phyloP scores from a whole-genome alignment of 805 yeast species.

The Millerozyma miso region DNA sequence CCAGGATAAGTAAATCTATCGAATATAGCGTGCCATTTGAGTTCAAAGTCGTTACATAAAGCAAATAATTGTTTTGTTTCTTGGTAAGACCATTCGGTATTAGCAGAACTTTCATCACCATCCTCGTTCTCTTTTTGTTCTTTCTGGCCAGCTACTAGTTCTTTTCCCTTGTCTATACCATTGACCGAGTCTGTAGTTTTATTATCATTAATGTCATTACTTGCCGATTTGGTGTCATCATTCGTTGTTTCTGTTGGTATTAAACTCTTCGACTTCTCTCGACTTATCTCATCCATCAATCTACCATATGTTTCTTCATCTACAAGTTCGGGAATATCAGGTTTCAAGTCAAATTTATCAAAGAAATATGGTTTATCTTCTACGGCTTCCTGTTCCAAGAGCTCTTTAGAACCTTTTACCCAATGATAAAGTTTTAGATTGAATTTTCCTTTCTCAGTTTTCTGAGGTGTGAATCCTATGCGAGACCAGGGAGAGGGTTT shows the following conservation, averaged over 20 bases:
- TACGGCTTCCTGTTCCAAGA: constrained; percentile 23
- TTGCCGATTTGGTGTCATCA: constrained; percentile 6
- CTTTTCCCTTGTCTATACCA: constrained; percentile 18
- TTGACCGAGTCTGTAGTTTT: constrained; percentile 13
- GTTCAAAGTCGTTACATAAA: constrained; percentile 55
- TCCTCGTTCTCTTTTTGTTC: constrained; percentile 9
- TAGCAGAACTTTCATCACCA: constrained; percentile 26
- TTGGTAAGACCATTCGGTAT: constrained; percentile 58
- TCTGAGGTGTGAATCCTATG: constrained; percentile 54
- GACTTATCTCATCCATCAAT: constrained; percentile 42
- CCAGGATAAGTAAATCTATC: constrained; percentile 47
- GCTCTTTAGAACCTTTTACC: constrained; percentile 70
- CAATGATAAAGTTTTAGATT: constrained; percentile 62
- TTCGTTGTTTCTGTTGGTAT: neutral
- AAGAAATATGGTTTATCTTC: constrained; percentile 53
- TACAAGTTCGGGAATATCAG: constrained; percentile 67
- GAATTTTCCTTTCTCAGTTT: constrained; percentile 47
- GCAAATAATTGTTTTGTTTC: constrained; percentile 81
- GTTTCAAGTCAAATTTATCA: constrained; percentile 65
- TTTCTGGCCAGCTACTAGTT: constrained; percentile 1
- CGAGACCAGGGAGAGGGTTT: constrained; percentile 83
- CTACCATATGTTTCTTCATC: constrained; percentile 54
- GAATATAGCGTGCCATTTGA: constrained; percentile 63
- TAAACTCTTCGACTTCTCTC: constrained; percentile 11
- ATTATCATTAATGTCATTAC: constrained; percentile 4